A percentile compares a stretch with the other conserved stretches of the same genome.
phyloP scores from a whole-genome alignment of 2,329 filamentous ascomycete species.

The Fusarium phyllophilum region DNA sequence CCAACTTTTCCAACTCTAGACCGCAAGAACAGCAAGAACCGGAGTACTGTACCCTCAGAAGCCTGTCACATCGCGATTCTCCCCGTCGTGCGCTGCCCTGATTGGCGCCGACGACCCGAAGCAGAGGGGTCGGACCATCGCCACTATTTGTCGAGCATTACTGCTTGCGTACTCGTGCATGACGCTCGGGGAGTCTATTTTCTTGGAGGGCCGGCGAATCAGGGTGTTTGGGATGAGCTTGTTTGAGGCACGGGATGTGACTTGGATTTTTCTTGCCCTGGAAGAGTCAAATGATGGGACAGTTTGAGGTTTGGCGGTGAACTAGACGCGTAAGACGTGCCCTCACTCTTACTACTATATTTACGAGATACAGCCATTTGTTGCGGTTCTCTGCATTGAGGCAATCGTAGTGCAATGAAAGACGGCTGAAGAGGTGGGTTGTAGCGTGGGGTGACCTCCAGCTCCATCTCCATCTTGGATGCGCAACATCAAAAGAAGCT shows the following conservation, averaged over 20 bases:
- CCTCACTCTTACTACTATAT: accelerated
- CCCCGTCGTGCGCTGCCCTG: constrained; percentile 3
- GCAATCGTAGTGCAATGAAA: neutral
- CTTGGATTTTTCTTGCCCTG: neutral
- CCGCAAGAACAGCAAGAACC: constrained; percentile 1
- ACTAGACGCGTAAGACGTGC: neutral
- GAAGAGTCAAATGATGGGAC: neutral
- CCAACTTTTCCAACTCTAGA: constrained; percentile 4
- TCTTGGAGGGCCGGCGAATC: constrained; percentile 30
- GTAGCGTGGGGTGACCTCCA: constrained; percentile 2
- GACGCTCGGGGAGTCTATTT: constrained; percentile 29
- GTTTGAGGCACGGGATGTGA: constrained; percentile 14
- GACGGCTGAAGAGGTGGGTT: neutral
- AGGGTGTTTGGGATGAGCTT: constrained; percentile 18
- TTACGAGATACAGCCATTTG: neutral
- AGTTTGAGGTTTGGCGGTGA: neutral
- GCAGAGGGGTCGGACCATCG: constrained; percentile 32
- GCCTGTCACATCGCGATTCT: constrained; percentile 29
- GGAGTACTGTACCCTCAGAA: neutral
- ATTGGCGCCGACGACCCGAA: constrained; percentile 41
- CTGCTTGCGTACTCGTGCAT: constrained; percentile 37
- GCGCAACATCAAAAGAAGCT: constrained; percentile 5
- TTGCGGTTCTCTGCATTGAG: neutral
- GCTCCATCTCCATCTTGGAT: constrained; percentile 1
- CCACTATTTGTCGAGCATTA: constrained; percentile 33